These are phyloP conservation scores for Phytopythium sindhum DNA, from an alignment of 352 stramenopile genomes.

Conservation along the genomic window DNA sequence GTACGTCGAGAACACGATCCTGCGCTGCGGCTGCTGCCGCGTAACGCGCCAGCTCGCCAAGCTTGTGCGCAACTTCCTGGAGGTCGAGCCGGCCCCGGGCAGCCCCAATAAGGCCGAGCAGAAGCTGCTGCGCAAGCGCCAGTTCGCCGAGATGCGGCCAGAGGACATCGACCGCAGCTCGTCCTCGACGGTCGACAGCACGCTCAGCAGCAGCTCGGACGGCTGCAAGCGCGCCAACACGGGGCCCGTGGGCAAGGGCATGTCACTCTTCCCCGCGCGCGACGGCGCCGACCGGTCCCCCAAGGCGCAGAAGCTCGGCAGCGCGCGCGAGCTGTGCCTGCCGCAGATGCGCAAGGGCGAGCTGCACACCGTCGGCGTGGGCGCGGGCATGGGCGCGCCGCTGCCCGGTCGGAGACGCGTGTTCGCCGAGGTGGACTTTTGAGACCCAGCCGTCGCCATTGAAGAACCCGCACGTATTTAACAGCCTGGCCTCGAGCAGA, in stretches of 20 bases:
- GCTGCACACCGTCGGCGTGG: slow-evolving; percentile 15
- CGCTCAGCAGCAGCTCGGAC: slow-evolving; percentile 12
- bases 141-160: slow-evolving; percentile 48
- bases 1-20: slow-evolving; percentile 51
- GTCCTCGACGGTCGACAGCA: slow-evolving; percentile 4
- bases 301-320: slow-evolving; percentile 64
- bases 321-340: slow-evolving; percentile 39
- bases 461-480: slow-evolving; percentile 27
- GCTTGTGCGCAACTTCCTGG: slow-evolving; percentile 64
- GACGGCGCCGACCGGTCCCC: slow-evolving; percentile 23
- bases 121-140: slow-evolving; percentile 42
- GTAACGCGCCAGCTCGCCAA: slow-evolving; percentile 52
- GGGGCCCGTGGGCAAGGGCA: neutral
- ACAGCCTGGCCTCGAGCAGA: neutral
- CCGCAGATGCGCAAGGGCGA: slow-evolving; percentile 39
- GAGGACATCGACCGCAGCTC: slow-evolving; percentile 23
- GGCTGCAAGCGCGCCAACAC: slow-evolving; percentile 1
- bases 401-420: slow-evolving; percentile 57
- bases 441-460: slow-evolving; percentile 7
- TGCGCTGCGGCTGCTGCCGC: slow-evolving; percentile 48
- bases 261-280: slow-evolving; percentile 33
- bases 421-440: slow-evolving; percentile 80
- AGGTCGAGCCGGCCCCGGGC: slow-evolving; percentile 25
- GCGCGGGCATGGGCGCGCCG: slow-evolving; percentile 12
- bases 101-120: slow-evolving; percentile 14